Percentiles rank a stretch among this genome's conserved stretches.
Evolutionary conservation across 2,329 filamentous ascomycete genomes (phyloP).

Genomic region (Sclerotinia minor): DNA sequence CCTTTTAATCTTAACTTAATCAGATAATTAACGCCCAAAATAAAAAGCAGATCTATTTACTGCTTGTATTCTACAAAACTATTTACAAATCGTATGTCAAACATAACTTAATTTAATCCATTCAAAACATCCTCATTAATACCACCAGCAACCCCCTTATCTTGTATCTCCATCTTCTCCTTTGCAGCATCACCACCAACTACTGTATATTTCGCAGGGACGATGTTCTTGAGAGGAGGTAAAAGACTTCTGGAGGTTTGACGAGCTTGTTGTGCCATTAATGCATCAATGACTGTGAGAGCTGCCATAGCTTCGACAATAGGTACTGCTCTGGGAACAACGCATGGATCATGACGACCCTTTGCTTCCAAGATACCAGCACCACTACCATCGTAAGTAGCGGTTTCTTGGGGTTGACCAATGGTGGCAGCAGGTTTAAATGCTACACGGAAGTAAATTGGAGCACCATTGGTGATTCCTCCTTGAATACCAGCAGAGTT

Average conservation of each 20-base stretch:
- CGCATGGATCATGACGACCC: slow-evolving; percentile 91
- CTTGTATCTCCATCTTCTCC: slow-evolving; percentile 27
- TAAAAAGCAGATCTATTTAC: not conserved
- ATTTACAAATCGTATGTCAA: slow-evolving; percentile 2
- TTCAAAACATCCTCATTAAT: not conserved
- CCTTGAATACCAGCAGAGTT: slow-evolving; percentile 95
- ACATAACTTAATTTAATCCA: not conserved
- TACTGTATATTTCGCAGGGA: slow-evolving; percentile 29
- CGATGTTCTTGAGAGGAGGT: slow-evolving; percentile 43
- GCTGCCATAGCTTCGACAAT: slow-evolving; percentile 93
- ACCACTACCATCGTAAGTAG: slow-evolving; percentile 68
- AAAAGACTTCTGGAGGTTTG: slow-evolving; percentile 50
- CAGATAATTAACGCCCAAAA: not conserved
- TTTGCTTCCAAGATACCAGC: slow-evolving; percentile 84
- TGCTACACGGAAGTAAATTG: slow-evolving; percentile 89
- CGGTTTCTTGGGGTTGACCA: slow-evolving; percentile 80
- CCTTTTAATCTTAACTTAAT: not conserved
- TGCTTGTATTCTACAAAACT: slow-evolving; percentile 4
- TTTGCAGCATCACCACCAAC: slow-evolving; percentile 30
- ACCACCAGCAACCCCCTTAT: slow-evolving; percentile 26
- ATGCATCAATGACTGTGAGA: slow-evolving; percentile 80
- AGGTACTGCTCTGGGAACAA: slow-evolving; percentile 76
- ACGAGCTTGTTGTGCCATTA: slow-evolving; percentile 75
- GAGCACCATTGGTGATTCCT: slow-evolving; percentile 89
- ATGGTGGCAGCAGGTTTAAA: slow-evolving; percentile 98